These are phyloP conservation scores for Sclerotinia subarctica DNA, from an alignment of 2,329 filamentous ascomycete species.

Conservation along the genomic window DNA sequence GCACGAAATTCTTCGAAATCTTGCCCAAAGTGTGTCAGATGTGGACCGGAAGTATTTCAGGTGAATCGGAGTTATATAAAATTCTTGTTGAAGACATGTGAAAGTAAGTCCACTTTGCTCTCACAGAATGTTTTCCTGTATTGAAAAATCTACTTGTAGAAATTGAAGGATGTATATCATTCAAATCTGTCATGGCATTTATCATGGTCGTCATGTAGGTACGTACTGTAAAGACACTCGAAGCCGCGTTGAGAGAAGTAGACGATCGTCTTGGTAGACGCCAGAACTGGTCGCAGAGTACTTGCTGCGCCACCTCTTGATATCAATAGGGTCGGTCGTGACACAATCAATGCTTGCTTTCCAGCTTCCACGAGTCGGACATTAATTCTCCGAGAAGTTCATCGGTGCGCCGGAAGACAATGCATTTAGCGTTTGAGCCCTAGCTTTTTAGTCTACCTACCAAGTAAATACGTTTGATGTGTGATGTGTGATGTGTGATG, in stretches of 20 bases:
- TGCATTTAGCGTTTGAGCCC: neutral
- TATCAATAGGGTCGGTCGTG: conserved; percentile 6
- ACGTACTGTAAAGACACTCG: neutral
- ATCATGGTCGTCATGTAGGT: neutral
- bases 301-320: conserved; percentile 11
- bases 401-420: neutral
- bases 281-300: neutral
- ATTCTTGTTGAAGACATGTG: conserved; percentile 16
- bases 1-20: conserved; percentile 10
- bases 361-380: conserved; percentile 12
- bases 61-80: neutral
- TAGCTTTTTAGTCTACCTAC: neutral
- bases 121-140: neutral
- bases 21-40: conserved; percentile 13
- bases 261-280: conserved; percentile 10
- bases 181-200: neutral
- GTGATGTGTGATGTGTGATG: neutral
- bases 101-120: conserved; percentile 15
- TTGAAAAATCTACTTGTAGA: neutral
- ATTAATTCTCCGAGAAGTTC: conserved; percentile 19
- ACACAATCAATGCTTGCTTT: conserved; percentile 16
- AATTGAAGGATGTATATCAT: neutral
- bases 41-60: conserved; percentile 12
- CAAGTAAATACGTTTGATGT: neutral
- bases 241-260: conserved; percentile 3